Conservation (phyloP, 2,329 filamentous ascomycete species). For the Nigrospora sphaerica region DNA sequence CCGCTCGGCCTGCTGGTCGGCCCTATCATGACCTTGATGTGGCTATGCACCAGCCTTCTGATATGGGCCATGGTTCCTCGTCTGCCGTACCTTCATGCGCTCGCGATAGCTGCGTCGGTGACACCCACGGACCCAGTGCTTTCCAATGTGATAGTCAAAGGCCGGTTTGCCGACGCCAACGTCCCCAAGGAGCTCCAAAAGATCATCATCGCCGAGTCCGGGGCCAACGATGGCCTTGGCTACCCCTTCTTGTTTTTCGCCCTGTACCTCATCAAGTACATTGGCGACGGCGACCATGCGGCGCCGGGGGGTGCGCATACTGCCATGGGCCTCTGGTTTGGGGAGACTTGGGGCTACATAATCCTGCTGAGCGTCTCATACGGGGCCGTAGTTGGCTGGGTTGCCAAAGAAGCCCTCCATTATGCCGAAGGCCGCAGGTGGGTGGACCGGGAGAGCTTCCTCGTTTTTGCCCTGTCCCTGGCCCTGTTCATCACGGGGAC, state of each 20-base stretch:
- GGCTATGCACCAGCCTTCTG: slow-evolving; percentile 72
- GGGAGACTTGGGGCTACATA: slow-evolving; percentile 77
- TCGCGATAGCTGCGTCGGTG: slow-evolving; percentile 79
- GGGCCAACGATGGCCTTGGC: slow-evolving; percentile 81
- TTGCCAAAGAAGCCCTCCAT: slow-evolving; percentile 75
- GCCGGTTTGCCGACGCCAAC: slow-evolving; percentile 87
- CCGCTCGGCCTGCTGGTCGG: slow-evolving; percentile 68
- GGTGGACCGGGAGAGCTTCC: slow-evolving; percentile 80
- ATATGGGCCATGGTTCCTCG: slow-evolving; percentile 70
- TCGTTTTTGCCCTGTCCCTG: slow-evolving; percentile 78
- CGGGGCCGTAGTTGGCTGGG: slow-evolving; percentile 69
- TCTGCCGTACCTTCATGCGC: slow-evolving; percentile 67
- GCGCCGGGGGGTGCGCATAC: slow-evolving; percentile 51
- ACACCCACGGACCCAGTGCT: slow-evolving; percentile 86
- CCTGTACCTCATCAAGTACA: slow-evolving; percentile 75
- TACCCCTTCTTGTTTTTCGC: slow-evolving; percentile 86
- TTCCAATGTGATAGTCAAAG: slow-evolving; percentile 86
- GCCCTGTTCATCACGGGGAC: slow-evolving; percentile 84
- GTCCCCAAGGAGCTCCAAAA: slow-evolving; percentile 75
- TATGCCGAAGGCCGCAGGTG: slow-evolving; percentile 77
- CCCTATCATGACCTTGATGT: slow-evolving; percentile 82
- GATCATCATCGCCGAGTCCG: slow-evolving; percentile 75
- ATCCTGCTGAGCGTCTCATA: slow-evolving; percentile 75
- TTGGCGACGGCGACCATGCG: slow-evolving; percentile 47
- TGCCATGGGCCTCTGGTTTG: slow-evolving; percentile 77